Percentiles rank a stretch among this genome's conserved stretches.
These are phyloP conservation scores for Rosa multiflora DNA, from an alignment of 306 rosid genomes.

Conservation along the genomic window DNA sequence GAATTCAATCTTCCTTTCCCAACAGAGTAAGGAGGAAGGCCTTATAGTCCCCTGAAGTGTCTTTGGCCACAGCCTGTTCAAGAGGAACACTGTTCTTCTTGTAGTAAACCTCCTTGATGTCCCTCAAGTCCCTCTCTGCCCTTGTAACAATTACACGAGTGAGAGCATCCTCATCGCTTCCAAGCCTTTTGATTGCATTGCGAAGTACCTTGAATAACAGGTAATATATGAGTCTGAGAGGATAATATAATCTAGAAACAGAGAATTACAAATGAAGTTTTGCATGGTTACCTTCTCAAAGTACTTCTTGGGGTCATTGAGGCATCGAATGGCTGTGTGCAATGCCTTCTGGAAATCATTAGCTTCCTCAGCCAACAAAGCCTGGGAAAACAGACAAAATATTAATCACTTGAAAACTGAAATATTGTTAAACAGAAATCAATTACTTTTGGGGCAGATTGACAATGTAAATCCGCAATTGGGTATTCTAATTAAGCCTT, in stretches of 20 bases:
- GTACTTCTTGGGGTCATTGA: constrained; percentile 61
- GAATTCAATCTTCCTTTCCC: constrained; percentile 46
- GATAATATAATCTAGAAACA: not conserved
- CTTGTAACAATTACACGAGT: constrained; percentile 73
- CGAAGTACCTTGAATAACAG: constrained; percentile 43
- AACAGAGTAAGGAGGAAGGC: constrained; percentile 64
- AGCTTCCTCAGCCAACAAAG: constrained; percentile 46
- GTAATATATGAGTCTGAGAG: not conserved
- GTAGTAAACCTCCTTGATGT: constrained; percentile 62
- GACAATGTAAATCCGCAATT: not conserved
- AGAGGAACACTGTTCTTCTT: constrained; percentile 75
- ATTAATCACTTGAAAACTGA: not conserved
- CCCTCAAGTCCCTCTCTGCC: constrained; percentile 77
- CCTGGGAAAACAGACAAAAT: constrained; percentile 27
- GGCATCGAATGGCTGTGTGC: constrained; percentile 51
- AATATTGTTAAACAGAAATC: not conserved
- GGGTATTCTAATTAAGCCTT: not conserved
- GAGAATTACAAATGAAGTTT: not conserved
- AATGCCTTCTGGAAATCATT: constrained; percentile 51
- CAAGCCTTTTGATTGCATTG: constrained; percentile 49
- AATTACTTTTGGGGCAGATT: not conserved
- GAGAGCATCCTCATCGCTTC: constrained; percentile 73
- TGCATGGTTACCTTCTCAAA: constrained; percentile 57
- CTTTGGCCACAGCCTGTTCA: constrained; percentile 67
- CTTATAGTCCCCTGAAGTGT: constrained; percentile 68